Evolutionary conservation across 2,329 filamentous ascomycete species (phyloP).

Genomic region (Daldinia sp.): DNA sequence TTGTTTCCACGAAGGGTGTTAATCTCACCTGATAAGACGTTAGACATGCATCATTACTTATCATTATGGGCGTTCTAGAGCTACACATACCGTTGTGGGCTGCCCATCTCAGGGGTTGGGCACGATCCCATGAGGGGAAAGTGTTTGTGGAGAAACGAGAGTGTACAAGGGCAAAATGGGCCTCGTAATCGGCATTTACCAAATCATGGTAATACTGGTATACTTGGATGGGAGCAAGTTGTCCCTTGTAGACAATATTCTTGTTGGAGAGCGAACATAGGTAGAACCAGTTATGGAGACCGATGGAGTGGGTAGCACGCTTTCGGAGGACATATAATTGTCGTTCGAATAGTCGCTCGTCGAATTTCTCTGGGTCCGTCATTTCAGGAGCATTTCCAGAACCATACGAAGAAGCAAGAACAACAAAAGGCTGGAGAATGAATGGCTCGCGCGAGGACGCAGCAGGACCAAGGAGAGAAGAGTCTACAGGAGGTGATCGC

Average conservation of each 20-base stretch:
- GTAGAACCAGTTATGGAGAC: conserved; percentile 98
- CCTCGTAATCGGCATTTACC: conserved; percentile 96
- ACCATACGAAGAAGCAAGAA: conserved; percentile 85
- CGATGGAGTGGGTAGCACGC: conserved; percentile 92
- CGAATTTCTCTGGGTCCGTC: conserved; percentile 81
- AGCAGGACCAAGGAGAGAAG: conserved; percentile 88
- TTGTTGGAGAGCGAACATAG: conserved; percentile 95
- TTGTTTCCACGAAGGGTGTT: conserved; percentile 98
- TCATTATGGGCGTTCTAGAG: conserved; percentile 9
- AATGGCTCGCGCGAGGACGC: conserved; percentile 93
- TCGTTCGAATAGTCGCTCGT: conserved; percentile 86
- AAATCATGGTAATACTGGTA: conserved; percentile 98
- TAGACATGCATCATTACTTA: conserved; percentile 26
- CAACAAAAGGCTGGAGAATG: conserved; percentile 95
- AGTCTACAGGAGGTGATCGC: conserved; percentile 95
- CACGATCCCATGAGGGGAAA: conserved; percentile 97
- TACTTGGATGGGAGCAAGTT: conserved; percentile 91
- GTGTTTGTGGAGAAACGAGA: conserved; percentile 98
- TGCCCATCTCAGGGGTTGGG: conserved; percentile 94
- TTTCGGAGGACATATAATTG: conserved; percentile 96
- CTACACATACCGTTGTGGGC: conserved; percentile 82
- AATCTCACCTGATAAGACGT: conserved; percentile 72
- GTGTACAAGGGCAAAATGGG: conserved; percentile 95
- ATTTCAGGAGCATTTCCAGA: conserved; percentile 78
- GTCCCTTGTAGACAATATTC: conserved; percentile 99